Evolutionary conservation across 2,329 filamentous ascomycete species (phyloP).

Genomic region (Blastomyces silverae): DNA sequence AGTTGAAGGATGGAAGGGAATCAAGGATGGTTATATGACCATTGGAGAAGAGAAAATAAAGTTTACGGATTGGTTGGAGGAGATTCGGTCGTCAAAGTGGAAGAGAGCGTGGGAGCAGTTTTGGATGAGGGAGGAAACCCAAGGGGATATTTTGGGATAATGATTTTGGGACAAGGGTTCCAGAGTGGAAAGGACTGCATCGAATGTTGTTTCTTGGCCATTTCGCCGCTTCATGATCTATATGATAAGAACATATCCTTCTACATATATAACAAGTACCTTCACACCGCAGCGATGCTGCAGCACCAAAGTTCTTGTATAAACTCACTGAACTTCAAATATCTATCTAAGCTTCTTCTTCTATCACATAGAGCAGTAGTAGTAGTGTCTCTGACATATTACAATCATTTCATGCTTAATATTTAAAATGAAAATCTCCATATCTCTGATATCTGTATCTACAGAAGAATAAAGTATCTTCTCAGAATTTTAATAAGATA

Average conservation of each 20-base stretch:
- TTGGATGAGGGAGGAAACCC: slow-evolving; percentile 1
- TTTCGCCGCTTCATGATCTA: background rate
- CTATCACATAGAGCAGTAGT: too few relatives aligned
- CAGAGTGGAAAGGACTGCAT: background rate
- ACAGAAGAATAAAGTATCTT: too few relatives aligned
- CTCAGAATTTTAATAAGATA: too few relatives aligned
- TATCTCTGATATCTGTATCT: too few relatives aligned
- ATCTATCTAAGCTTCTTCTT: too few relatives aligned
- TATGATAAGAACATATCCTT: background rate
- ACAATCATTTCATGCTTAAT: too few relatives aligned
- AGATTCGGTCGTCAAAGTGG: slow-evolving; percentile 1
- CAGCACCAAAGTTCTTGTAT: too few relatives aligned
- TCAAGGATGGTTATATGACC: background rate
- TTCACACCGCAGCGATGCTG: too few relatives aligned
- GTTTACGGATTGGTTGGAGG: slow-evolving; percentile 4
- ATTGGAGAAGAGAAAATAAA: slow-evolving; percentile 2
- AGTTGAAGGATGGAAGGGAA: slow-evolving; percentile 6
- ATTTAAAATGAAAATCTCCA: too few relatives aligned
- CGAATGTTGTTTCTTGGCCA: background rate
- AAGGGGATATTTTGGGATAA: slow-evolving; percentile 4
- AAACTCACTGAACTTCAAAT: too few relatives aligned
- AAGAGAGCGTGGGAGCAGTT: slow-evolving; percentile 5
- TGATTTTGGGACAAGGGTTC: background rate
- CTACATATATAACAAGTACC: background rate
- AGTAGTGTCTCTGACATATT: too few relatives aligned